A percentile compares a stretch with the other conserved stretches of the same genome.
Evolutionary conservation across 2,329 filamentous ascomycete species (phyloP).

Genomic region (Ophiosphaerella narmari): DNA sequence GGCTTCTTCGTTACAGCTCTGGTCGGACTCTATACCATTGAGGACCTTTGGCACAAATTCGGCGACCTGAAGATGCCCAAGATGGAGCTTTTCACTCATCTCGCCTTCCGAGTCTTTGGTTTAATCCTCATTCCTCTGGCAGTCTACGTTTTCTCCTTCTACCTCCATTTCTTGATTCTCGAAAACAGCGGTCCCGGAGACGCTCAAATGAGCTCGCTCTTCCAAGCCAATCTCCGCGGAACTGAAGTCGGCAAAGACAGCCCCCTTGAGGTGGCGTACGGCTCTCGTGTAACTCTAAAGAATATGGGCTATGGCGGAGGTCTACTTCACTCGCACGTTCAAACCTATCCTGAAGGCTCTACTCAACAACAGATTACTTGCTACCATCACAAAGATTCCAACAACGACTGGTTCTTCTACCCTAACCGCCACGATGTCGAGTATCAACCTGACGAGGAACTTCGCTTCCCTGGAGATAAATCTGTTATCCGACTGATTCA

Average conservation of each 20-base stretch:
- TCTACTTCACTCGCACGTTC: conserved; percentile 92
- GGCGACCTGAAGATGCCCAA: conserved; percentile 90
- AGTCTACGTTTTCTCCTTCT: conserved; percentile 96
- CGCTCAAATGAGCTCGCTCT: conserved; percentile 99
- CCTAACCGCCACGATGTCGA: conserved; percentile 80
- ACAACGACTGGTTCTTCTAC: conserved; percentile 99
- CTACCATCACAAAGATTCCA: conserved; percentile 99
- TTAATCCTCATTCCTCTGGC: conserved; percentile 86
- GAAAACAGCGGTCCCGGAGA: conserved; percentile 94
- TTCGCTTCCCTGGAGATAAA: conserved; percentile 76
- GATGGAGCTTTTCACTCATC: conserved; percentile 73
- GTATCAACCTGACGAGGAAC: conserved; percentile 71
- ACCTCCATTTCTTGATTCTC: conserved; percentile 89
- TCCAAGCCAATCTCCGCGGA: conserved; percentile 93
- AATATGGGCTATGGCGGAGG: conserved; percentile 99
- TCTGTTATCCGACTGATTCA: conserved; percentile 86
- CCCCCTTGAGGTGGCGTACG: conserved; percentile 86
- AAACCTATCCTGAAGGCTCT: conserved; percentile 94
- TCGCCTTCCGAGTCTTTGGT: conserved; percentile 79
- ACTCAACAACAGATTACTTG: conserved; percentile 96
- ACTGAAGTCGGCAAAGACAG: conserved; percentile 95
- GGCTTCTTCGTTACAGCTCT: conserved; percentile 94
- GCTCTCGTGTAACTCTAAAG: conserved; percentile 90
- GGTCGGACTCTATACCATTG: conserved; percentile 91
- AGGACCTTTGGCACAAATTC: conserved; percentile 98